Base-by-base conservation (phyloP, 768 basidiomycete species). In the Baorangia bicolor region DNA sequence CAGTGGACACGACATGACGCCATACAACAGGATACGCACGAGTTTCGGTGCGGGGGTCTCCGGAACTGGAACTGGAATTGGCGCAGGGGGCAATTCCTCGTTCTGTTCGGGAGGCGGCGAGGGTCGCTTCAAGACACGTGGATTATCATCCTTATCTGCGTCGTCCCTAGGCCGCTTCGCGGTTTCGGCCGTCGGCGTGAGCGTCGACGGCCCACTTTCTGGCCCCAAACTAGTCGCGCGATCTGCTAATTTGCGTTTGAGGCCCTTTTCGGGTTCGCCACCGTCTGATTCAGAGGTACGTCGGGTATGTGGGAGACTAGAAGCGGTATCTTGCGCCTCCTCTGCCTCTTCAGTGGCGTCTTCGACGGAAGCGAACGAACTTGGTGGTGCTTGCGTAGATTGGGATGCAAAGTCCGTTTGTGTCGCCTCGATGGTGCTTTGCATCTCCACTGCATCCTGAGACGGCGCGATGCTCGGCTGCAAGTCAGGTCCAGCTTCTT, bases 201-300 rank as follows among this genome's bases (percentile, higher is more conserved):
- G 51, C 53, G 51, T 60, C 53, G 68, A 55, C 42, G 62, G 51
- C 30, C 65, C 54, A 54, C 48, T 58, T 27, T 76, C 76, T 0
- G 83, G 83, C 33, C 81, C 82, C 57, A 81, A 76, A 65, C 87
- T 89, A 1, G 84, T 78, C 23, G 82, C 86, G 42, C 87, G 81
- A 68, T 90, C 86, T 38, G 78, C 75, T 56, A 83, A 77, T 64
- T 89, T 89, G 60, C 89, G 83, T 70, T 88, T 90, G 53, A 86
- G 69, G 39, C 80, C 81, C 70, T 86, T 88, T 51, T 87, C 86
- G 49, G 69, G 75, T 35, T 78, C 78, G 6, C 65, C 63, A 51
- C 68, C 68, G 39, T 86, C 84, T 39, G 78, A 77, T 42, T 80
- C 78, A 4, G 74, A 72, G 11, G 65, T 65, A n/a, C 59, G 64